Conservation (phyloP, 805 yeast species). For the Isabelozyma gotoi region DNA sequence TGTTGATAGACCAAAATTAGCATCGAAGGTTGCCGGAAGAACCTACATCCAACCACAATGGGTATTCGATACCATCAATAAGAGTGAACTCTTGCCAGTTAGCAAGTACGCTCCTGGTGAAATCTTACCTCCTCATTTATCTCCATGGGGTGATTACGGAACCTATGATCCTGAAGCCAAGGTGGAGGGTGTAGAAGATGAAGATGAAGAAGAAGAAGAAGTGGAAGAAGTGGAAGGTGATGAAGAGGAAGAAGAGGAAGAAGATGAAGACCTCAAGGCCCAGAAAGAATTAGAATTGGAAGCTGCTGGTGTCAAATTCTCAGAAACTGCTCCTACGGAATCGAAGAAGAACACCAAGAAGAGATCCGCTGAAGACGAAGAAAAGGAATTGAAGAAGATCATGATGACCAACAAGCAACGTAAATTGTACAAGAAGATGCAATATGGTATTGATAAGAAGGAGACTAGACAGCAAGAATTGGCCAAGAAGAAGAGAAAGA, state of each 20-base stretch:
- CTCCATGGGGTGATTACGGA: slow-evolving; percentile 98
- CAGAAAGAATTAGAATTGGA: slow-evolving; percentile 81
- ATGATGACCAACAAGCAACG: slow-evolving; percentile 98
- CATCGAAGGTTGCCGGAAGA: slow-evolving; percentile 81
- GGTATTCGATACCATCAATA: slow-evolving; percentile 90
- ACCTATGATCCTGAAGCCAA: slow-evolving; percentile 80
- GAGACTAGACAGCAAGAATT: slow-evolving; percentile 70
- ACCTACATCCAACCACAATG: slow-evolving; percentile 97
- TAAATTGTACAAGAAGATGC: slow-evolving; percentile 92
- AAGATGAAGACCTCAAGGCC: slow-evolving; percentile 63
- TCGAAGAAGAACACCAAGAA: slow-evolving; percentile 30
- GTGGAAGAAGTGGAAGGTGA: slow-evolving; percentile 32
- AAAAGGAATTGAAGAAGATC: slow-evolving; percentile 87
- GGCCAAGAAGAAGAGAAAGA: slow-evolving; percentile 65
- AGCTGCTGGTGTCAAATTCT: slow-evolving; percentile 78
- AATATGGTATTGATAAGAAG: slow-evolving; percentile 82
- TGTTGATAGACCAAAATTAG: slow-evolving; percentile 84
- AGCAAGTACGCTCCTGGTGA: slow-evolving; percentile 91
- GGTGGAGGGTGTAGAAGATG: slow-evolving; percentile 46
- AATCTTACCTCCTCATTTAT: slow-evolving; percentile 90
- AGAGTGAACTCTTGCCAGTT: slow-evolving; percentile 70
- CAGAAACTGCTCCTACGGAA: slow-evolving; percentile 46
- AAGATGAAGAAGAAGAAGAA: slow-evolving; percentile 49
- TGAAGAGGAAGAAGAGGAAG: slow-evolving; percentile 56
- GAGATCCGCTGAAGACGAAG: slow-evolving; percentile 66